Evolutionary conservation across 768 basidiomycete genomes (phyloP).

Genomic region (Trametes cingulata): DNA sequence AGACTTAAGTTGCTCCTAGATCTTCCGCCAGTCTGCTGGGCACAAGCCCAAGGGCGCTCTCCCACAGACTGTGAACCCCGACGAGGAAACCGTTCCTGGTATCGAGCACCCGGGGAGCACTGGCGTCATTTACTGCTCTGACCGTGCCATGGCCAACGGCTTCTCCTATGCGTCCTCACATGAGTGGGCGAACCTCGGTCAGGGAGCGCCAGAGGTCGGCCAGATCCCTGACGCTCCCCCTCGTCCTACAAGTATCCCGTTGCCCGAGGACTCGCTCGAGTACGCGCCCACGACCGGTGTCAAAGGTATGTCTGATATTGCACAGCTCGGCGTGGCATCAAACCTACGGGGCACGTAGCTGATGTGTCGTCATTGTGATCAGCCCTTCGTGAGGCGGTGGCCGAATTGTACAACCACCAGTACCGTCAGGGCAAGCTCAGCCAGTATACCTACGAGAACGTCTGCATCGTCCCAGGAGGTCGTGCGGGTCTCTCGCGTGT

Average conservation of each 20-base stretch:
- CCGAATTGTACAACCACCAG: constrained; percentile 83
- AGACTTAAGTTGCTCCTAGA: constrained; percentile 42
- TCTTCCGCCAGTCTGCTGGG: constrained; percentile 72
- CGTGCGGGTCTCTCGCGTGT: constrained; percentile 87
- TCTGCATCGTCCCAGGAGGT: constrained; percentile 94
- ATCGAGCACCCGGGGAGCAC: constrained; percentile 74
- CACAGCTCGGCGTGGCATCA: background rate
- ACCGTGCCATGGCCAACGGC: constrained; percentile 94
- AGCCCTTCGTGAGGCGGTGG: constrained; percentile 88
- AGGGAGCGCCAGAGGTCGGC: constrained; percentile 89
- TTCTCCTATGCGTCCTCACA: constrained; percentile 78
- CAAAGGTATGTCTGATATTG: constrained; percentile 50
- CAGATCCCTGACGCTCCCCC: constrained; percentile 73
- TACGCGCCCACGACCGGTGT: constrained; percentile 94
- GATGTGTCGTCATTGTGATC: constrained; percentile 10
- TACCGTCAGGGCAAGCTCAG: constrained; percentile 81
- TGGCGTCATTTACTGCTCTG: constrained; percentile 83
- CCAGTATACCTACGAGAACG: constrained; percentile 90
- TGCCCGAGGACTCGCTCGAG: constrained; percentile 75
- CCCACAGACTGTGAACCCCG: constrained; percentile 74
- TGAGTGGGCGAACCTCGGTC: constrained; percentile 89
- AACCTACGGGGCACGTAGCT: background rate
- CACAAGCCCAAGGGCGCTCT: constrained; percentile 65
- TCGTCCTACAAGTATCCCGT: constrained; percentile 62
- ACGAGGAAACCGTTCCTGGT: constrained; percentile 89